A percentile compares a stretch with the other conserved stretches of the same genome.
These are phyloP conservation scores for Leavenworthia alabamica DNA, from an alignment of 345 rosid genomes.

Conservation along the genomic window DNA sequence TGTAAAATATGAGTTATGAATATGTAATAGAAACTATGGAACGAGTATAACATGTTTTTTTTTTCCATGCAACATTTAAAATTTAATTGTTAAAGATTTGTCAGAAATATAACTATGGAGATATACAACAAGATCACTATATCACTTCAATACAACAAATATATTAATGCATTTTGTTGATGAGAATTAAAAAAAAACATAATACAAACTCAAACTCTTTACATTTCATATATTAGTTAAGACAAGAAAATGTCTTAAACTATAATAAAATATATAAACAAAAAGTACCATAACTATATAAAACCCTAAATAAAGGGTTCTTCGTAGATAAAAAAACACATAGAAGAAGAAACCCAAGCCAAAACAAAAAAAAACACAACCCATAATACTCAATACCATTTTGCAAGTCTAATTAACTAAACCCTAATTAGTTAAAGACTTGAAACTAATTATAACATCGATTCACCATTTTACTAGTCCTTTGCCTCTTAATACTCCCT, in stretches of 20 bases:
- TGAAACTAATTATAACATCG: slow-evolving; percentile 26
- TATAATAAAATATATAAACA: slow-evolving; percentile 13
- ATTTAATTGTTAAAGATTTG: neutral
- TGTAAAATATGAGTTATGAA: neutral
- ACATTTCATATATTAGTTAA: slow-evolving; percentile 23
- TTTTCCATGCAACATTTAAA: slow-evolving; percentile 1
- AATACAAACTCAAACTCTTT: slow-evolving; percentile 25
- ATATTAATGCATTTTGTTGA: neutral
- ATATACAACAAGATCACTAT: neutral
- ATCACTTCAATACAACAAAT: neutral
- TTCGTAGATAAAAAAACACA: slow-evolving; percentile 25
- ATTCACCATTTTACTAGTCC: slow-evolving; percentile 43
- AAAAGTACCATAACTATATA: neutral
- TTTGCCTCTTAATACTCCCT: slow-evolving; percentile 79
- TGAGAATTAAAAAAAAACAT: neutral
- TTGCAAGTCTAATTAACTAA: slow-evolving; percentile 18
- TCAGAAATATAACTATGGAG: neutral
- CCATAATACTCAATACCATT: slow-evolving; percentile 15
- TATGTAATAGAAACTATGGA: neutral
- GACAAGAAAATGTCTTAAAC: slow-evolving; percentile 21
- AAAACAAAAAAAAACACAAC: neutral
- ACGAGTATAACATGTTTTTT: neutral
- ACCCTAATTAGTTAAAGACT: slow-evolving; percentile 28
- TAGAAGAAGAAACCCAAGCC: slow-evolving; percentile 25
- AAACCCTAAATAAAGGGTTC: slow-evolving; percentile 28